Percentiles rank a stretch among this genome's conserved stretches.
phyloP scores from a whole-genome alignment of 495 filamentous ascomycete genomes.

The Penicillium ucsense region DNA sequence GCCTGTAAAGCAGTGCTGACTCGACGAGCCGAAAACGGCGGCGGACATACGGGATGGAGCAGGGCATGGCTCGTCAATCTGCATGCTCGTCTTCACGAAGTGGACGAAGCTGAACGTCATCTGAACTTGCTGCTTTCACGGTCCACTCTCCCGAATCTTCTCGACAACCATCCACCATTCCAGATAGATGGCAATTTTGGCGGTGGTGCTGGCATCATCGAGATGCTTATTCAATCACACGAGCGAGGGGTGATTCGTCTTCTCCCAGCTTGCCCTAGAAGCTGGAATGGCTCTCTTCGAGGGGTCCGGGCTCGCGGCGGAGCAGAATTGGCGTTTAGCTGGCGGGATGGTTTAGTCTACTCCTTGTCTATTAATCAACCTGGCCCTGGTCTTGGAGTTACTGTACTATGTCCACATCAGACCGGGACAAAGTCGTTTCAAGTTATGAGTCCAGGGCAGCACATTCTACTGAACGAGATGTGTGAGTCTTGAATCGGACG shows the following conservation, averaged over 20 bases:
- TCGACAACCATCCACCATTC: constrained; percentile 35
- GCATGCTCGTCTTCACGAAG: constrained; percentile 19
- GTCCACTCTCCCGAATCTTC: constrained; percentile 31
- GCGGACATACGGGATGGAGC: constrained; percentile 41
- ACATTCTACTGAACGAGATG: neutral
- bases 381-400: neutral
- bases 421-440: constrained; percentile 3
- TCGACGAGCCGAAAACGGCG: constrained; percentile 30
- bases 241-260: constrained; percentile 31
- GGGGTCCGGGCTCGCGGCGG: constrained; percentile 34
- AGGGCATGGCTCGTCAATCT: constrained; percentile 40
- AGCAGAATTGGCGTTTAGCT: constrained; percentile 30
- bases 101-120: constrained; percentile 25
- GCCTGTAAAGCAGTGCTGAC: constrained; percentile 30
- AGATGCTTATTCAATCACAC: constrained; percentile 44
- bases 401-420: neutral
- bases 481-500: too few relatives aligned
- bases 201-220: constrained; percentile 34
- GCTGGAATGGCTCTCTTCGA: constrained; percentile 25
- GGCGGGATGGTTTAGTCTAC: constrained; percentile 12
- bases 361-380: neutral
- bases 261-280: constrained; percentile 33
- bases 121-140: constrained; percentile 26
- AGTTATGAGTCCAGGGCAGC: constrained; percentile 6
- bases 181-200: constrained; percentile 50